Base-by-base conservation (phyloP, 306 rosid species). In the Lablab purpureus region DNA sequence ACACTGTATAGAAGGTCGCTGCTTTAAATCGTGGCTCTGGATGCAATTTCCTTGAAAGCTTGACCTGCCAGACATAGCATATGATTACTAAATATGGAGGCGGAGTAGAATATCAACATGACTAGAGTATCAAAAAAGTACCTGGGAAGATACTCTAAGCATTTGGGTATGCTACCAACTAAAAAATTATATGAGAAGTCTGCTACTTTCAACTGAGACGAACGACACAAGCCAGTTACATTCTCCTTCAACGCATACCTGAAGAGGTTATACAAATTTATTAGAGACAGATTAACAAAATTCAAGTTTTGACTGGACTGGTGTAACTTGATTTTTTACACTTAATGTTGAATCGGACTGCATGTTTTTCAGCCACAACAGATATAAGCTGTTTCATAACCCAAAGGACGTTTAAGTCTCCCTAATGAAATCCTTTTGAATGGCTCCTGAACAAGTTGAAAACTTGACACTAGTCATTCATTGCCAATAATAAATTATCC, bases 21-120 rank as follows among this genome's bases (percentile, higher is more conserved):
- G 98, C 82, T 80, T 90, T 30, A 59, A 47, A 54, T 87, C 89
- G 12, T 78, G 71, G 71, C 71, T 80, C 73, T 93, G 91, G 72
- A 96, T 87, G 86, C 99, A 96, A 87, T 96, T 96, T 65, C 98
- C 96, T 89, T 86, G 98, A 82, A 93, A 96, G 85, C 91, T 91
- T 70, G 87, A 63, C 77, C 99, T 96, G 87, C 45, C 80, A 60
- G 77, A 69, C 50, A 82, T 37, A 68, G 32, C 36, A 80, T 10
- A 66, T 60, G 67, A 41, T 66, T 41, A 58, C 78, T 79, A 72
- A 80, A 68, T 77, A 78, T 6, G 50, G 78, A 30, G 32, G 80
- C 30, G 34, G 56, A 80, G 75, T 30, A 74, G 55, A 77, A 71
- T 49, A 43, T 47, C 60, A 83, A 37, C 25, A 74, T 64, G 55